These are phyloP conservation scores for Trichoderma asperellum DNA, from an alignment of 2,329 filamentous ascomycete species.

Conservation along the genomic window DNA sequence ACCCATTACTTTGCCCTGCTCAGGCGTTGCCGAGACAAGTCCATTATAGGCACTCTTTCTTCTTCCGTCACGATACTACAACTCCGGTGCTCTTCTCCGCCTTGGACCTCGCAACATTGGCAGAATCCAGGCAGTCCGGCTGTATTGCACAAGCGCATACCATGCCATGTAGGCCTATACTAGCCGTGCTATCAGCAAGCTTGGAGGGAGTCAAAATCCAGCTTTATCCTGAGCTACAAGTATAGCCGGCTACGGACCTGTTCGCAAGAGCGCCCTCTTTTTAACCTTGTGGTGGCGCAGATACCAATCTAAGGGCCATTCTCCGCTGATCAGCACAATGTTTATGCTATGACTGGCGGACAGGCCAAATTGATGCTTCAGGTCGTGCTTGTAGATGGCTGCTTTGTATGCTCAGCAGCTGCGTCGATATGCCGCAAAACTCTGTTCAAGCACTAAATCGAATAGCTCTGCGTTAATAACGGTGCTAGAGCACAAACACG, in stretches of 20 bases:
- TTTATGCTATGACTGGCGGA: constrained; percentile 2
- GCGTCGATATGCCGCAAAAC: constrained; percentile 10
- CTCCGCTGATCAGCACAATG: constrained; percentile 20
- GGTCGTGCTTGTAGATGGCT: background rate
- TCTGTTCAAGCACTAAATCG: constrained; percentile 16
- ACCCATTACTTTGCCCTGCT: constrained; percentile 9
- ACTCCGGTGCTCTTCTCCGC: background rate
- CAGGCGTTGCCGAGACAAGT: constrained; percentile 20
- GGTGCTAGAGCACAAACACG: constrained; percentile 6
- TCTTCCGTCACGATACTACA: background rate
- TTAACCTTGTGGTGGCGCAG: constrained; percentile 8
- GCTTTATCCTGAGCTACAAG: background rate
- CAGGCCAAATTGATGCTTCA: background rate
- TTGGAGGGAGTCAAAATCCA: background rate
- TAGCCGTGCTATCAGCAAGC: background rate
- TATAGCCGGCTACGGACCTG: constrained; percentile 6
- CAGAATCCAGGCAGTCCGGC: background rate
- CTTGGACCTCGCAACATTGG: background rate
- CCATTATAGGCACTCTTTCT: background rate
- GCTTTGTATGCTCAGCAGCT: background rate
- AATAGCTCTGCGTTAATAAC: constrained; percentile 2
- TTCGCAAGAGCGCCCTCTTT: background rate
- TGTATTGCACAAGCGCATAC: background rate
- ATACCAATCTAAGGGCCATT: constrained; percentile 1
- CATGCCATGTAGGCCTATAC: background rate